Evolutionary conservation across 192 early-diverging fungal species (phyloP), one percentile per base, ranked within the genome.

Genomic region (Backusella luteola): DNA sequence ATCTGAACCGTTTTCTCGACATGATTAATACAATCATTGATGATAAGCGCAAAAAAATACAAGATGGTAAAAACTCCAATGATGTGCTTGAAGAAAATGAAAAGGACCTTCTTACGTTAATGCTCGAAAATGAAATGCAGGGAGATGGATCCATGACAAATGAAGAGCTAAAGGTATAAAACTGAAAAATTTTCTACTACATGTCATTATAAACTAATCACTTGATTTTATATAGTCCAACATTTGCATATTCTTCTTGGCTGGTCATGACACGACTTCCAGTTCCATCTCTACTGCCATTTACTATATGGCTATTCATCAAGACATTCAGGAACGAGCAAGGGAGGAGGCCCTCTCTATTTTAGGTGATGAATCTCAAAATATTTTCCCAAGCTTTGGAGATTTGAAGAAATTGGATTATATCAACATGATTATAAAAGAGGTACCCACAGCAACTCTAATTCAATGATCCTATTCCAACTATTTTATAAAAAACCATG

Each of bases 251-350:
- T 46, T 34, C 12, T 26, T 68, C 19, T 8, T 34, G 8, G n/a
- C 15, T 15, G 67, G 72, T 66, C 77, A 79, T 41, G 77, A 79
- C 32, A 79, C 77, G 2, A 74, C 73, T 39, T 9, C 77, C 0
- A 67, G 66, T 56, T 73, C 81, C 9, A 67, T 88, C 3, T 74
- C 79, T 49, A 73, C 77, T 35, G 36, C 84, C 44, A 74, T 88
- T 41, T 84, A 84, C 56, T 83, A 86, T 76, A 77, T 89, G 52
- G 88, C 86, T 1, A 78, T 75, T 32, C 76, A 87, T 41, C 73
- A 69, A 73, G 49, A 39, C 46, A 59, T 77, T 26, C 77, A 78
- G 66, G 23, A 73, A 2, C 73, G 73, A 38, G 77, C 77, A 35
- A 49, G 77, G 1, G 38, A 73, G 34, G 77, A 78, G 35, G 77